phyloP scores from a whole-genome alignment of 768 basidiomycete species.

The Collybiopsis confluens region DNA sequence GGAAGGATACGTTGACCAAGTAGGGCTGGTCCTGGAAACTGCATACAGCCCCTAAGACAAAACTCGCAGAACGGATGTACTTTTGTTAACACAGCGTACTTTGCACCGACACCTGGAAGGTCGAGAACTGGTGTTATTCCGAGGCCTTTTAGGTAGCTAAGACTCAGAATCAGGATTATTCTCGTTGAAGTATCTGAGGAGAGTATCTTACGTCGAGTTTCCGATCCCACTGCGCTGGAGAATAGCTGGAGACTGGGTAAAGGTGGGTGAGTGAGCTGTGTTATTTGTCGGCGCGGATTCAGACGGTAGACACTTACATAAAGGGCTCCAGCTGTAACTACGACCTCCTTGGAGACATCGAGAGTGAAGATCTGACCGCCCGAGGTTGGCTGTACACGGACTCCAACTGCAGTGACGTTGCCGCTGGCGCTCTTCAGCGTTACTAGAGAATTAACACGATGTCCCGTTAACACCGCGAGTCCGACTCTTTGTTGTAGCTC shows the following conservation, averaged over 20 bases:
- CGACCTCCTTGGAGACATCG: slow-evolving; percentile 8
- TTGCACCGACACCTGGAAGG: slow-evolving; percentile 17
- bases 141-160: slow-evolving; percentile 9
- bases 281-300: too few relatives aligned
- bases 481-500: slow-evolving; percentile 5
- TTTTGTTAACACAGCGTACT: slow-evolving; percentile 10
- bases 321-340: slow-evolving; percentile 12
- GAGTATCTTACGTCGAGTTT: slow-evolving; percentile 9
- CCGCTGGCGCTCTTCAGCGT: not conserved
- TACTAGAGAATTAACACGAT: slow-evolving; percentile 8
- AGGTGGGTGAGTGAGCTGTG: not conserved
- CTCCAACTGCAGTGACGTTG: slow-evolving; percentile 11
- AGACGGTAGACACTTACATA: slow-evolving; percentile 9
- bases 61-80: too few relatives aligned
- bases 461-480: slow-evolving; percentile 11
- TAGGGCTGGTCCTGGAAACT: slow-evolving; percentile 15
- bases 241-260: slow-evolving; percentile 10
- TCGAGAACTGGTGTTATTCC: slow-evolving; percentile 13
- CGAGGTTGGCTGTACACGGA: slow-evolving; percentile 4
- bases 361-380: slow-evolving; percentile 4
- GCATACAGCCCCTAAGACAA: not conserved
- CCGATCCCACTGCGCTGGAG: slow-evolving; percentile 15
- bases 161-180: not conserved
- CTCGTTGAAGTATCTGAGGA: too few relatives aligned
- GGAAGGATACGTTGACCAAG: slow-evolving; percentile 12